Evolutionary conservation across 768 basidiomycete species (phyloP), one percentile per base, ranked within the genome.

Genomic region (Nidularia pulvinata): DNA sequence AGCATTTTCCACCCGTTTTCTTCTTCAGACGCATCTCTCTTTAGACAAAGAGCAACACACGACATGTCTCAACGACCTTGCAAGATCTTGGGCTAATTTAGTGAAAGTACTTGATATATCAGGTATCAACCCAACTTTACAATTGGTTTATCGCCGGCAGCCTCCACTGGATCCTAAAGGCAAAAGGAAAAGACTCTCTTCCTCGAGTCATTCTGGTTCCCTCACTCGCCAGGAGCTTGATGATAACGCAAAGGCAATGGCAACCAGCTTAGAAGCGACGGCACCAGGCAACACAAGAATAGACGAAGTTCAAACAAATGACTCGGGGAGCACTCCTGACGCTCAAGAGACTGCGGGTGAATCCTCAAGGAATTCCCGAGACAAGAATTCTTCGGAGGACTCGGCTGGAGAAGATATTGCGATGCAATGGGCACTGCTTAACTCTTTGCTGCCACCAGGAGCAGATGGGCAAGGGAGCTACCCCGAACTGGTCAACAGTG

Each of bases 121-220:
- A 1, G 64, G 61, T 9, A 67, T 86, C 10, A 72, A 80, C 51
- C 61, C 64, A 4, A 68, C 62, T 22, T 65, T 85, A 45, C 71
- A 80, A 51, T 57, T 86, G 34, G 67, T 84, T 1, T 88, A 88
- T 61, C 82, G 83, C 30, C 60, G 69, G 10, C 73, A 73, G 55
- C 67, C 72, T 43, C 54, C 59, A 25, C 49, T 53, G 2, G 47
- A 53, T 36, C 19, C 19, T 19, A 19, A 19, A 19, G 1, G 19
- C 19, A 19, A 1, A 19, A 19, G 19, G 19, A 19, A 19, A 19
- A 19, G 1, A 1, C 19, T 19, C 19, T 19, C 19, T 19, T 19
- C 19, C 19, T 1, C 19, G 19, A 19, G 19, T 19, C 19, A 19
- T 19, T 19, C 19, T 19, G 19, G 19, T 1, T 19, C 19, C 19